Evolutionary conservation across 2,329 filamentous ascomycete species (phyloP).

Genomic region (Ophiostoma triangulosporum): DNA sequence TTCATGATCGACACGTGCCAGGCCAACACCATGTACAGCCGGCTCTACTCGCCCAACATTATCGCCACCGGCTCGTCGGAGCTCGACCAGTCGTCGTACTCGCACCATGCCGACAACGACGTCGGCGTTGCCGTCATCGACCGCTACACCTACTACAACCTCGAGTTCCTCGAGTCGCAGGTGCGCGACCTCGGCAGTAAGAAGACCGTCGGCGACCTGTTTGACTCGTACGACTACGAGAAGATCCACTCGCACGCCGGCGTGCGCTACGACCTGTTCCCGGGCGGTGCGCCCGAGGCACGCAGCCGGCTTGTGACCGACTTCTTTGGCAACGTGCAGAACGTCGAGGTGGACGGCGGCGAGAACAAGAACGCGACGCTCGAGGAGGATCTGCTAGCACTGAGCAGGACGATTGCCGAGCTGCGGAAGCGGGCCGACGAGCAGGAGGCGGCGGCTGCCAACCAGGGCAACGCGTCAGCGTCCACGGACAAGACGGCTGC

Average conservation of each 20-base stretch:
- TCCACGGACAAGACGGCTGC: neutral
- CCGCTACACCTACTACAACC: slow-evolving; percentile 95
- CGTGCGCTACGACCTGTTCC: slow-evolving; percentile 89
- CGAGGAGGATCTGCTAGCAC: slow-evolving; percentile 62
- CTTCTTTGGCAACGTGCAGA: slow-evolving; percentile 97
- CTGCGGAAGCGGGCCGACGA: slow-evolving; percentile 36
- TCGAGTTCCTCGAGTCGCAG: slow-evolving; percentile 88
- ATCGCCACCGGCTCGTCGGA: slow-evolving; percentile 95
- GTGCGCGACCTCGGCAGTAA: slow-evolving; percentile 77
- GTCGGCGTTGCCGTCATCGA: slow-evolving; percentile 97
- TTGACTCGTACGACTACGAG: slow-evolving; percentile 87
- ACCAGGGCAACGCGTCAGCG: neutral
- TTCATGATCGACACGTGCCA: slow-evolving; percentile 99
- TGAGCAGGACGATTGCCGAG: slow-evolving; percentile 53
- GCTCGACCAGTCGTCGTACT: slow-evolving; percentile 92
- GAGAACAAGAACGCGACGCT: slow-evolving; percentile 35
- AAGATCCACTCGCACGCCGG: slow-evolving; percentile 93
- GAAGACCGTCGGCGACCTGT: slow-evolving; percentile 82
- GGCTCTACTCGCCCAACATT: slow-evolving; percentile 96
- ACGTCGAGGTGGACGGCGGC: slow-evolving; percentile 70
- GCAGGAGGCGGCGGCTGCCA: slow-evolving; percentile 15
- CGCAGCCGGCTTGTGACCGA: slow-evolving; percentile 78
- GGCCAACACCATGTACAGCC: slow-evolving; percentile 97
- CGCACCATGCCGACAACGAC: slow-evolving; percentile 94
- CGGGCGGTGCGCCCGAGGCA: slow-evolving; percentile 64